Evolutionary conservation across 2,329 filamentous ascomycete genomes (phyloP).

Genomic region (Pestalotiopsis sp.): DNA sequence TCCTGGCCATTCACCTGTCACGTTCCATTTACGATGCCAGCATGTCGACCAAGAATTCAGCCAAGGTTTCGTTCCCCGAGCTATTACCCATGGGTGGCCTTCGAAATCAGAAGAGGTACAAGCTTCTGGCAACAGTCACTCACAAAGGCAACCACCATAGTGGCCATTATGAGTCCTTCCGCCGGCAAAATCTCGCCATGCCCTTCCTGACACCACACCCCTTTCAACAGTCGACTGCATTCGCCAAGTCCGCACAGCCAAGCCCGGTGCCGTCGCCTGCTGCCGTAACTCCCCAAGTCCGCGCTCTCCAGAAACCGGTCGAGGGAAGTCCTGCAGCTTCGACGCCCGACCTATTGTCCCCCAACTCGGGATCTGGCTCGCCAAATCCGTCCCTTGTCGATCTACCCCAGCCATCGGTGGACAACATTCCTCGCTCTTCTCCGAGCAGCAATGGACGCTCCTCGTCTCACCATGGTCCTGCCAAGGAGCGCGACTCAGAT

Average conservation of each 20-base stretch:
- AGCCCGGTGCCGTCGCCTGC: conserved; percentile 23
- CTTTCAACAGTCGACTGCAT: conserved; percentile 76
- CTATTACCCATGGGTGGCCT: conserved; percentile 81
- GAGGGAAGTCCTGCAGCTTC: conserved; percentile 46
- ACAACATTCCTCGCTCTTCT: conserved; percentile 24
- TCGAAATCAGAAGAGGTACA: conserved; percentile 78
- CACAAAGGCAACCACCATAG: conserved; percentile 96
- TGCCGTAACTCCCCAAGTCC: conserved; percentile 51
- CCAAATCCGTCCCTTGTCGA: conserved; percentile 42
- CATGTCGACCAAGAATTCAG: conserved; percentile 87
- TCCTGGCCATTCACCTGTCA: conserved; percentile 90
- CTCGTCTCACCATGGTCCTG: conserved; percentile 21
- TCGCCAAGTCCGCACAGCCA: conserved; percentile 64
- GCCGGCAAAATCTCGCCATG: conserved; percentile 77
- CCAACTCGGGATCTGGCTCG: conserved; percentile 37
- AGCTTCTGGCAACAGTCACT: conserved; percentile 83
- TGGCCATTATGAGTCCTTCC: conserved; percentile 95
- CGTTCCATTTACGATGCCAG: conserved; percentile 86
- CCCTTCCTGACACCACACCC: conserved; percentile 83
- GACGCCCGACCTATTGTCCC: conserved; percentile 49
- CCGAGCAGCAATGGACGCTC: conserved; percentile 18
- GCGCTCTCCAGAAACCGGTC: conserved; percentile 36
- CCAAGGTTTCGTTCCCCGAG: conserved; percentile 92
- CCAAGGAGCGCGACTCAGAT: conserved; percentile 49
- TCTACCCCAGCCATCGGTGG: conserved; percentile 22